These are phyloP conservation scores for Nitzschia sp. DNA, from an alignment of 108 stramenopile genomes.

Conservation along the genomic window DNA sequence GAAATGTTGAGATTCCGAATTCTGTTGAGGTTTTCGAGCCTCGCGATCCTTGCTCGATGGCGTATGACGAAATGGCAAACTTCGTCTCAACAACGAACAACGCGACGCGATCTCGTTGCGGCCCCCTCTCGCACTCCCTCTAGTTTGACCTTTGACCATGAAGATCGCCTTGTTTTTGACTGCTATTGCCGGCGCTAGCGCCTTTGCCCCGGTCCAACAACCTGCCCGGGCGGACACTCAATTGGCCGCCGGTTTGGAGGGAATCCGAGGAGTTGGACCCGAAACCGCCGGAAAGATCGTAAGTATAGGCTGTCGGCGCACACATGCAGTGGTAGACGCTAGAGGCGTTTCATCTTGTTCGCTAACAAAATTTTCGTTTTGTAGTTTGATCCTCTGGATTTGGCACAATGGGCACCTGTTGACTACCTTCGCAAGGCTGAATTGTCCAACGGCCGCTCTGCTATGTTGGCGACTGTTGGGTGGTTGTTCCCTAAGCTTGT, in stretches of 20 bases:
- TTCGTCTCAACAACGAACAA: no score
- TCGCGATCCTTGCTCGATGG: conserved; percentile 13
- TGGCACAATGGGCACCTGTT: conserved; percentile 80
- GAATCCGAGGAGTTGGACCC: conserved; percentile 49
- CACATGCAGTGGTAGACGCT: no score
- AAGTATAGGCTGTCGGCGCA: conserved; percentile 36
- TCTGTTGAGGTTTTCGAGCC: conserved; percentile 21
- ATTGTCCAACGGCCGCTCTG: conserved; percentile 89
- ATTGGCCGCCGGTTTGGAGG: conserved; percentile 50
- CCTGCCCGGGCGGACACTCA: conserved; percentile 26
- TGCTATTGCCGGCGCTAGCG: conserved; percentile 59
- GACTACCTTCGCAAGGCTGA: conserved; percentile 88
- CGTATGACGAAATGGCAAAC: no score
- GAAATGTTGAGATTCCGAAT: conserved; percentile 10
- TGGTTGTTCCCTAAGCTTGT: conserved; percentile 84
- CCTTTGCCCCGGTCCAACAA: conserved; percentile 62
- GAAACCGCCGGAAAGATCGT: conserved; percentile 72
- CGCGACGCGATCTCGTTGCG: no score
- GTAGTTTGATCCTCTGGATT: conserved; percentile 83
- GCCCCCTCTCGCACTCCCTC: not conserved
- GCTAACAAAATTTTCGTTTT: no score
- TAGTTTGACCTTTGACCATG: conserved; percentile 41
- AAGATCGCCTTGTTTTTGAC: conserved; percentile 55
- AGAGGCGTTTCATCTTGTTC: no score
- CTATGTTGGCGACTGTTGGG: conserved; percentile 87